Evolutionary conservation across 2,329 filamentous ascomycete genomes (phyloP), one percentile per base, ranked within the genome.

Genomic region (Phoma sp.): DNA sequence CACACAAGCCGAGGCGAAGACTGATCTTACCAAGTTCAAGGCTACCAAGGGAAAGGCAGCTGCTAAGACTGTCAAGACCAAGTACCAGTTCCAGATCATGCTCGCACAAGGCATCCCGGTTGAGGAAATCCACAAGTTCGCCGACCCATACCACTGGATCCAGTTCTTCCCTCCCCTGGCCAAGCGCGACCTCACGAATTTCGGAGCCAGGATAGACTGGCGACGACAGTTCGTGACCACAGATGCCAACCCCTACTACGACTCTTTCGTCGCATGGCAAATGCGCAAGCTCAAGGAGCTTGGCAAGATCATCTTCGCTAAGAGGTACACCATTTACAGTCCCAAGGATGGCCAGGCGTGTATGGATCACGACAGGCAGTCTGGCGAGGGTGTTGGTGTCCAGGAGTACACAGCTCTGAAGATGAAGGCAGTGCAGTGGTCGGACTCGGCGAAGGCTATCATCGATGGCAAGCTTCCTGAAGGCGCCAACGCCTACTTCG

Each of bases 41-140:
- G 70, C 74, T 8, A 89, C 90, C 47, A 96, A 92, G 77, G 69
- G 74, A 77, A 98, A 99, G 80, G 91, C 90, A 37, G 88, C 87
- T 8, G 88, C 91, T 29, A 98, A 98, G 81, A 87, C 90, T 0
- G 88, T 93, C 68, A 95, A 96, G 79, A 86, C 91, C 77, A 97
- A 97, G 79, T 98, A 98, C 77, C 91, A 96, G 73, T 96, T 93
- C 77, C 89, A 93, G 79, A 96, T 96, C 66, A 96, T 96, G 92
- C 80, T 93, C 69, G 89, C 93, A 5, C 85, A 96, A 59, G 95
- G 93, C 32, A 91, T 98, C 40, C 90, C 92, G 0, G 79, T 86
- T 43, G 86, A 93, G 66, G 92, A 99, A 62, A 96, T 99, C 58
- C 89, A 97, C 78, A 88, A 88, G 64, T 99, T 99, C 70, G 88